Base-by-base conservation (phyloP, 345 rosid genomes). In the Moringa oleifera region DNA sequence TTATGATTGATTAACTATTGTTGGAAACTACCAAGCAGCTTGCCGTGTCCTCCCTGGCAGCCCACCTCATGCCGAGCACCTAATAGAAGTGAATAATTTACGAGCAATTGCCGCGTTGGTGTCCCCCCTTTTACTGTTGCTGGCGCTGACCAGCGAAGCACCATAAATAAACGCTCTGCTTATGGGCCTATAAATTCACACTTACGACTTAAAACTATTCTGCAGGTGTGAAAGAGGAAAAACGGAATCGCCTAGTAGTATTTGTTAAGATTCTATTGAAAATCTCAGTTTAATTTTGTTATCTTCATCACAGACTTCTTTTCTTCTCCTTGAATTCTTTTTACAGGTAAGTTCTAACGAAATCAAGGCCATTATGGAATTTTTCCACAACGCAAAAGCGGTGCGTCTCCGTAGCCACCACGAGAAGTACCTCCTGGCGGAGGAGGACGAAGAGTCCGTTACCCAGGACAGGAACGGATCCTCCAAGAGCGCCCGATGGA, bases 351-450 rank as follows among this genome's bases (percentile, higher is more conserved):
- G 59, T 22, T 72, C 61, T 46, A 69, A 65, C 68, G 37, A 63
- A 31, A 53, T 2, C 54, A 50, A 17, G 17, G 57, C 68, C 56
- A 87, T 73, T 3, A 91, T 95, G 99, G 97, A 95, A 53, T 65
- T 83, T 66, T 91, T 89, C 77, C 71, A 73, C 55, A 89, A 85
- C 72, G 94, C 91, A 0, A 89, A 71, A 75, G 80, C 85, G 16
- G 77, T 94, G 56, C 87, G 96, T 2, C 76, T 90, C 19, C 81
- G 85, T 47, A 80, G 89, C 83, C 79, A 82, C 68, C 97, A 85
- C 62, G 89, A 82, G 78, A 90, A 90, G 74, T 94, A 82, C 57
- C 82, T 94, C 0, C 6, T 67, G 0, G 97, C 96, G 0, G 88
- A 84, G 61, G 89, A 82, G 12, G 91, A 90, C 70, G 85, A 94